Percentiles rank a stretch among this genome's conserved stretches.
These are phyloP conservation scores for Tylopilus sp. DNA, from an alignment of 1,284 basidiomycete species.

Conservation along the genomic window DNA sequence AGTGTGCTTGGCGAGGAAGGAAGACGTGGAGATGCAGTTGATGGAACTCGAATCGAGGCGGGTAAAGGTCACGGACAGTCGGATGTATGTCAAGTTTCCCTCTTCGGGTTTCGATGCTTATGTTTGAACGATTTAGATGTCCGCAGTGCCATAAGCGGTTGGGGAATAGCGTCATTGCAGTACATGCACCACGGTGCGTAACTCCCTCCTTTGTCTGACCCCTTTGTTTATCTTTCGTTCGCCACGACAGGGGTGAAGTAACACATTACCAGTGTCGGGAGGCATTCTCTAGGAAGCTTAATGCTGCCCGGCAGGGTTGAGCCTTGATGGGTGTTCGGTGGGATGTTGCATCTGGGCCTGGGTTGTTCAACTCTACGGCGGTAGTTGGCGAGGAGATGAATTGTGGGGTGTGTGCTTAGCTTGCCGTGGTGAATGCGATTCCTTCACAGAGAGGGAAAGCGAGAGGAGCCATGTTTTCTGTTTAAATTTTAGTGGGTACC, in stretches of 20 bases:
- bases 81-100: constrained; percentile 62
- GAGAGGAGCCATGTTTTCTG: too few species aligned
- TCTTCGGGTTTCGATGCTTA: not conserved
- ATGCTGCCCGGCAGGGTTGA: constrained; percentile 30
- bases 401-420: not conserved
- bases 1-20: constrained; percentile 67
- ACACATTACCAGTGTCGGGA: constrained; percentile 94
- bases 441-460: too few species aligned
- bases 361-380: not conserved
- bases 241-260: constrained; percentile 72
- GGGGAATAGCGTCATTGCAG: constrained; percentile 92
- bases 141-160: constrained; percentile 94
- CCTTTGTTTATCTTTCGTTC: not conserved
- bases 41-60: constrained; percentile 76
- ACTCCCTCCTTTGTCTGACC: too few species aligned
- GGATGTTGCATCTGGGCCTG: not conserved
- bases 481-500: too few species aligned
- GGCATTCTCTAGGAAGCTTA: constrained; percentile 63
- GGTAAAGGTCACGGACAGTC: constrained; percentile 88
- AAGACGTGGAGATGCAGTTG: constrained; percentile 70
- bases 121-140: constrained; percentile 55
- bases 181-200: constrained; percentile 78
- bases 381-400: not conserved
- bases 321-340: not conserved
- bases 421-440: not conserved